A percentile compares a stretch with the other conserved stretches of the same genome.
These are phyloP conservation scores for Coix lacrymajobi DNA, from an alignment of 176 grass and related monocot species.

Conservation along the genomic window DNA sequence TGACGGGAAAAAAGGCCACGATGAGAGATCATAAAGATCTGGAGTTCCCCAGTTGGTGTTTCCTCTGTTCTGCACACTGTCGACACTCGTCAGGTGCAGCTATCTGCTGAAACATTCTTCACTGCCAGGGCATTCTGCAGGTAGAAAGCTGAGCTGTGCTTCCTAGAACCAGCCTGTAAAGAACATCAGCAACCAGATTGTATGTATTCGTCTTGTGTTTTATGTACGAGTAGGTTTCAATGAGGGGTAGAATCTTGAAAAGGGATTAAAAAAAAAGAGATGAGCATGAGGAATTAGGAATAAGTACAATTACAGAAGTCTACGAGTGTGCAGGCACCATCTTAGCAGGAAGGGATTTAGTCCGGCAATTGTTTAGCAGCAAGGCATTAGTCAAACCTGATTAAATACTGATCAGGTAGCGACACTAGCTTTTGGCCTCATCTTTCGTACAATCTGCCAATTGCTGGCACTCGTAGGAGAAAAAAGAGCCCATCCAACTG, in stretches of 20 bases:
- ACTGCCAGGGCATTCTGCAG: not conserved
- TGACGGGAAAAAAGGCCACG: not conserved
- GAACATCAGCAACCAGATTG: not conserved
- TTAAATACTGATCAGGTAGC: not conserved
- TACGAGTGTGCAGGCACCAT: not conserved
- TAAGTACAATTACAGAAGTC: not conserved
- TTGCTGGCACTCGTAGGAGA: not conserved
- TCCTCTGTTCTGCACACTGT: slow-evolving; percentile 6
- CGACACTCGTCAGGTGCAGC: not conserved
- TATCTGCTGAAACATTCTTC: not conserved
- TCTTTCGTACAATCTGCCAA: slow-evolving; percentile 3
- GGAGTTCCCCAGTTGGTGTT: not conserved
- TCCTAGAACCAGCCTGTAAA: not conserved
- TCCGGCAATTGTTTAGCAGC: not conserved
- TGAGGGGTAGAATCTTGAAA: not conserved
- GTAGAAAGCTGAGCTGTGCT: not conserved
- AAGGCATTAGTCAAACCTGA: not conserved
- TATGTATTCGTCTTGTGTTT: not conserved
- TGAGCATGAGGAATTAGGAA: not conserved
- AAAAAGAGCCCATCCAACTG: not conserved
- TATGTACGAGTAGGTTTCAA: not conserved
- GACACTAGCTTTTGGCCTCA: not conserved
- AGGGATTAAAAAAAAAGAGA: not conserved
- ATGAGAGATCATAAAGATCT: not conserved
- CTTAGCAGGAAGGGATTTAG: not conserved